These are phyloP conservation scores for Hysterangium stoloniferum DNA, from an alignment of 768 basidiomycete species.

Conservation along the genomic window DNA sequence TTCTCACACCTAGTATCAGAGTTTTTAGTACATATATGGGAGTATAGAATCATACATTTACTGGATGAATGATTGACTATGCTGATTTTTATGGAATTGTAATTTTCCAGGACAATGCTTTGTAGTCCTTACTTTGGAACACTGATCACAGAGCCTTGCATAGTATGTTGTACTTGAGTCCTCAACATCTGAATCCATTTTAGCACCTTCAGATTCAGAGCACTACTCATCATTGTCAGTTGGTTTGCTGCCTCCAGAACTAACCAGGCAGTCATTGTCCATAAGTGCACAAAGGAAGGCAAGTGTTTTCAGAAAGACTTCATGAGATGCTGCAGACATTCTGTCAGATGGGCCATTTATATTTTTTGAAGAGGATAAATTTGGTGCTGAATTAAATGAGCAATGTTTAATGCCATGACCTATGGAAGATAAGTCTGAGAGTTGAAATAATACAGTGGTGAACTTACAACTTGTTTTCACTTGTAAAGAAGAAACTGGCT, in stretches of 20 bases:
- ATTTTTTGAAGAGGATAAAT: no score
- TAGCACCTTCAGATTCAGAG: background rate
- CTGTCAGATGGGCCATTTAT: background rate
- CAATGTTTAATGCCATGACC: background rate
- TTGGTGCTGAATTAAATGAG: background rate
- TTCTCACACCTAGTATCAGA: no score
- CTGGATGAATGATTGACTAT: no score
- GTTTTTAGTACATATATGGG: no score
- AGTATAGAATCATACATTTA: background rate
- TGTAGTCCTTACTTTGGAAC: no score
- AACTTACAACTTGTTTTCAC: background rate
- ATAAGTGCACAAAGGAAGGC: conserved; percentile 17
- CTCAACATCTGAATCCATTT: background rate
- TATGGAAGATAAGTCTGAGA: background rate
- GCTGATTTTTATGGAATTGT: no score
- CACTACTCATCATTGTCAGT: background rate
- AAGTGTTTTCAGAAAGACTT: conserved; percentile 19
- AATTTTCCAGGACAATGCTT: conserved; percentile 9
- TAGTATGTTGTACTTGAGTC: background rate
- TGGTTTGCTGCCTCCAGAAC: background rate
- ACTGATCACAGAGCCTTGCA: background rate
- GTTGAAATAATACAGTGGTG: no score
- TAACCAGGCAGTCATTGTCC: conserved; percentile 19
- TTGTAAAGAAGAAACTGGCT: background rate
- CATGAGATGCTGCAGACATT: background rate